Percentiles rank a stretch among this genome's conserved stretches.
phyloP scores from a whole-genome alignment of 108 stramenopile genomes.

The Seminavis robusta region DNA sequence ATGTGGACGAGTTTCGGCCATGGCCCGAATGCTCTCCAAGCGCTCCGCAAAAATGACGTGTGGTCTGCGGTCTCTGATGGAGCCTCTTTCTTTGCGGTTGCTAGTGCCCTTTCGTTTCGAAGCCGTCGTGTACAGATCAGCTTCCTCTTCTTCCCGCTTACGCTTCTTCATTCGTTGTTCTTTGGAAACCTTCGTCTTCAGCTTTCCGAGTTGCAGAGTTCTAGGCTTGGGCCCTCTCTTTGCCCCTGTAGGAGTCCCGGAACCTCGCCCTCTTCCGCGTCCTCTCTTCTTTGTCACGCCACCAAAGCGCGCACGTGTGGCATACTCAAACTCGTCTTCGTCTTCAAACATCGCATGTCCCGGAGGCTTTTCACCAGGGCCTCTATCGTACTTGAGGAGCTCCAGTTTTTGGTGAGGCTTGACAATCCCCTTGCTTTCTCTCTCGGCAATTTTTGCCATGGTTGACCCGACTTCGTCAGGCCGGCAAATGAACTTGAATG shows the following conservation, averaged over 20 bases:
- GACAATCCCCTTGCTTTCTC: constrained; percentile 11
- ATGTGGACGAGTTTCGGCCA: constrained; percentile 58
- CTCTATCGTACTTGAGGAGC: constrained; percentile 29
- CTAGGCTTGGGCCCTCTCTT: constrained; percentile 10
- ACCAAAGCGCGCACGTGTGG: constrained; percentile 11
- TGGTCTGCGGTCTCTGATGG: constrained; percentile 73
- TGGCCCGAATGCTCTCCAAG: constrained; percentile 65
- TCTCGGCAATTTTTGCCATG: constrained; percentile 30
- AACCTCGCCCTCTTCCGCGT: constrained; percentile 8
- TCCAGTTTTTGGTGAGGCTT: constrained; percentile 2
- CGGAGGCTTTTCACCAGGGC: constrained; percentile 46
- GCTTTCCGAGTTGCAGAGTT: constrained; percentile 42
- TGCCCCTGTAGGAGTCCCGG: neutral
- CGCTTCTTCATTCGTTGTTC: constrained; percentile 72
- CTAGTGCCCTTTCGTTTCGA: constrained; percentile 60
- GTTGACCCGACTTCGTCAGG: constrained; percentile 64
- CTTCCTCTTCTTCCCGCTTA: constrained; percentile 65
- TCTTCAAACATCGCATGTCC: constrained; percentile 89
- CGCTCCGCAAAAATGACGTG: constrained; percentile 80
- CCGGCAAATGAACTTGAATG: constrained; percentile 80
- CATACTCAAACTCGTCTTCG: constrained; percentile 65
- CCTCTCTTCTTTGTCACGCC: constrained; percentile 7
- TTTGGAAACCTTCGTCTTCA: constrained; percentile 33
- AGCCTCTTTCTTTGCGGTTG: constrained; percentile 78
- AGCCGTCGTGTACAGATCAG: constrained; percentile 55